Conservation (phyloP, 345 rosid species). For the Diplotaxis tenuifolia region DNA sequence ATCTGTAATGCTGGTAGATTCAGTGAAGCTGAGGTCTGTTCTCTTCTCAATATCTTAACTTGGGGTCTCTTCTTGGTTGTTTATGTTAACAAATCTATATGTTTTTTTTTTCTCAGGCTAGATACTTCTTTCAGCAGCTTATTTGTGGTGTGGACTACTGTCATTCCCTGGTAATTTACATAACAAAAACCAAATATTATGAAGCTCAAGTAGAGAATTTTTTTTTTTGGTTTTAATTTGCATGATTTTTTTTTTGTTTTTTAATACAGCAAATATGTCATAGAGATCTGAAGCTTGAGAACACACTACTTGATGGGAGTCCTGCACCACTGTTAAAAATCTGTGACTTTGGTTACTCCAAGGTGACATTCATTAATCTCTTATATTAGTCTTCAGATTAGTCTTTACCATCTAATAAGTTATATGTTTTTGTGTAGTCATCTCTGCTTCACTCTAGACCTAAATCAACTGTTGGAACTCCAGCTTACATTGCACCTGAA, state of each 20-base stretch:
- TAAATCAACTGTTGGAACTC: constrained; percentile 93
- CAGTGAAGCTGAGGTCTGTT: constrained; percentile 96
- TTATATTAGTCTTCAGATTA: neutral
- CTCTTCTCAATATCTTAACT: neutral
- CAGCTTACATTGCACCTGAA: constrained; percentile 91
- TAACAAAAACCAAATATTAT: neutral
- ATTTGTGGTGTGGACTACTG: constrained; percentile 81
- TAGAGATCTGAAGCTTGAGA: constrained; percentile 91
- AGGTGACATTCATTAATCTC: constrained; percentile 43
- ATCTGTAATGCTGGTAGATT: constrained; percentile 89
- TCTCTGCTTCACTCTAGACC: constrained; percentile 89
- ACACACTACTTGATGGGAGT: constrained; percentile 84
- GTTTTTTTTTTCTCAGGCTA: constrained; percentile 51
- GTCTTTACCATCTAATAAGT: neutral
- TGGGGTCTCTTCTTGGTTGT: constrained; percentile 10
- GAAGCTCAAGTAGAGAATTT: neutral
- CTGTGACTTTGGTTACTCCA: constrained; percentile 94
- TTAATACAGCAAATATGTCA: constrained; percentile 84
- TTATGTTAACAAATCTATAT: neutral
- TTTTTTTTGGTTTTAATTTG: neutral
- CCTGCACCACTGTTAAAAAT: constrained; percentile 90
- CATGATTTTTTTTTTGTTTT: neutral
- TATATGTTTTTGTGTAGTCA: constrained; percentile 47
- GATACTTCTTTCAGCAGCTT: constrained; percentile 93
- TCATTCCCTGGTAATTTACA: constrained; percentile 62